Evolutionary conservation across 345 rosid genomes (phyloP).

Genomic region (Pugionium cornutum): DNA sequence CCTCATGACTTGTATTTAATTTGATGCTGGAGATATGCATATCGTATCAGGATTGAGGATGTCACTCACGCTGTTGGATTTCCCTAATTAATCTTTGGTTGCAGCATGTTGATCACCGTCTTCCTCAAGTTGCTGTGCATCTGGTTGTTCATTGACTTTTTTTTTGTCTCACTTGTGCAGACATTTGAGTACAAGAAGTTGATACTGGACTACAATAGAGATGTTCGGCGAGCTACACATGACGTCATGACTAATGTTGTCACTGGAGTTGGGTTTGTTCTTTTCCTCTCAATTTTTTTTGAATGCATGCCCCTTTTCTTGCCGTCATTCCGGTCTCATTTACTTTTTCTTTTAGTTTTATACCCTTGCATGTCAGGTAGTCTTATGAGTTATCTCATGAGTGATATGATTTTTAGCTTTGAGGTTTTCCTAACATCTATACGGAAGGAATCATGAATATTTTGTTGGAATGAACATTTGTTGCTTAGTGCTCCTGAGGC

Average conservation of each 20-base stretch:
- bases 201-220: constrained; percentile 86
- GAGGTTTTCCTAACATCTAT: constrained; percentile 13
- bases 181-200: constrained; percentile 88
- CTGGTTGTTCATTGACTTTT: constrained; percentile 6
- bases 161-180: constrained; percentile 41
- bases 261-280: constrained; percentile 68
- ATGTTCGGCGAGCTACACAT: constrained; percentile 90
- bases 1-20: constrained; percentile 3
- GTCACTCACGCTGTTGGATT: constrained; percentile 5
- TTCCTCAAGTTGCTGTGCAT: constrained; percentile 18
- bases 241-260: constrained; percentile 82
- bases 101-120: constrained; percentile 8
- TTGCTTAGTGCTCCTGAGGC: constrained; percentile 18
- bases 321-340: background rate
- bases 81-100: constrained; percentile 8
- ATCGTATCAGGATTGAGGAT: constrained; percentile 2
- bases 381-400: constrained; percentile 21
- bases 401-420: constrained; percentile 21
- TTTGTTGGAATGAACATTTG: constrained; percentile 25
- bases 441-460: background rate
- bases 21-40: constrained; percentile 10
- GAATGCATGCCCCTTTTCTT: constrained; percentile 1
- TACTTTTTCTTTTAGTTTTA: constrained; percentile 16
- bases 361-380: constrained; percentile 14
- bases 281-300: constrained; percentile 31